Percentiles rank a stretch among this genome's conserved stretches.
Conservation (phyloP, 1,284 basidiomycete genomes). For the Apiotrichum montevideense region DNA sequence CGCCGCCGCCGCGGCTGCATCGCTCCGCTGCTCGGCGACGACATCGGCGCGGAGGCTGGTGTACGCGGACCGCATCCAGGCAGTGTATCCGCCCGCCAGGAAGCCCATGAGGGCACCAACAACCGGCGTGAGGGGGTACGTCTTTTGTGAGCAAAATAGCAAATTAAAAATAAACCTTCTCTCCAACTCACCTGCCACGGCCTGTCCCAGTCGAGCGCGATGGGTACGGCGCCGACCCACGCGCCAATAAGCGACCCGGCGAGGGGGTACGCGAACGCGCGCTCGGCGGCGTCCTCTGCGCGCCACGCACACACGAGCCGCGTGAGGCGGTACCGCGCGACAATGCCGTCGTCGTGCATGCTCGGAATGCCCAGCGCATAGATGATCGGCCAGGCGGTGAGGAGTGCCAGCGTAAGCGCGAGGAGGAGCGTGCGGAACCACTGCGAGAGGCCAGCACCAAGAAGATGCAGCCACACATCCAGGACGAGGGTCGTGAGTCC, state of each 20-base stretch:
- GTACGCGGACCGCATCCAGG: slow-evolving; percentile 53
- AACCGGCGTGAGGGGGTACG: slow-evolving; percentile 69
- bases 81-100: slow-evolving; percentile 57
- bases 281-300: slow-evolving; percentile 64
- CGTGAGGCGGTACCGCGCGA: slow-evolving; percentile 53
- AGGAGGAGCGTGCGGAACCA: slow-evolving; percentile 60
- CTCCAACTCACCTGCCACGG: slow-evolving; percentile 74
- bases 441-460: slow-evolving; percentile 68
- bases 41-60: slow-evolving; percentile 32
- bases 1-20: background rate
- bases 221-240: slow-evolving; percentile 73
- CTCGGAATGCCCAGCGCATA: slow-evolving; percentile 64
- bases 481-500: slow-evolving; percentile 51
- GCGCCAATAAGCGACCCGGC: slow-evolving; percentile 65
- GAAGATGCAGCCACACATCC: slow-evolving; percentile 56
- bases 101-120: slow-evolving; percentile 63
- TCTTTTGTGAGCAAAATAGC: slow-evolving; percentile 36
- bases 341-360: slow-evolving; percentile 33
- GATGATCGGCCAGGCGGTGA: slow-evolving; percentile 62
- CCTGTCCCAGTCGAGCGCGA: slow-evolving; percentile 89
- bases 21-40: slow-evolving; percentile 9
- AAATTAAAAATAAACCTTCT: background rate
- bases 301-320: slow-evolving; percentile 70
- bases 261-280: slow-evolving; percentile 70
- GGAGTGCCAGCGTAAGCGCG: slow-evolving; percentile 60